phyloP scores from a whole-genome alignment of 139 green algal species.

The Eudorina sp. region DNA sequence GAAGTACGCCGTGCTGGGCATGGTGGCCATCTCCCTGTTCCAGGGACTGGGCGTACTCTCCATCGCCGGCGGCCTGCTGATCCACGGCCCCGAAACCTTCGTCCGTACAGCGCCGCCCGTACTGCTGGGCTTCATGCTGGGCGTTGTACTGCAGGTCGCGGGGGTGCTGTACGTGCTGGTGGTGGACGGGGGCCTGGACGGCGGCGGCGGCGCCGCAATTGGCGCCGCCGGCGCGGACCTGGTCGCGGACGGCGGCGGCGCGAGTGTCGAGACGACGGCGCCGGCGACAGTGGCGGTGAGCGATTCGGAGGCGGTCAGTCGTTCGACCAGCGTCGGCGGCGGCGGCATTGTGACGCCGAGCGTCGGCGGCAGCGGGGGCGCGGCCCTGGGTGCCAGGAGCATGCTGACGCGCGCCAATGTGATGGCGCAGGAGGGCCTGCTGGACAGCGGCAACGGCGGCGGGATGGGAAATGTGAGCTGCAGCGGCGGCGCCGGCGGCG shows the following conservation, averaged over 20 bases:
- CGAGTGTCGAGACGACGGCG: background rate
- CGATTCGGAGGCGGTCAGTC: slow-evolving; percentile 4
- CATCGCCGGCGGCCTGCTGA: slow-evolving; percentile 32
- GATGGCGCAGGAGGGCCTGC: slow-evolving; percentile 21
- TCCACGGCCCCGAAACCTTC: slow-evolving; percentile 18
- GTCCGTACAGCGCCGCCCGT: slow-evolving; percentile 20
- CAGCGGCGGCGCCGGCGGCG: background rate
- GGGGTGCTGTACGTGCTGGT: slow-evolving; percentile 42
- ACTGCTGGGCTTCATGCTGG: slow-evolving; percentile 47
- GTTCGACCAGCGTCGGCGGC: slow-evolving; percentile 21
- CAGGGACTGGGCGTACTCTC: slow-evolving; percentile 27
- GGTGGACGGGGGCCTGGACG: background rate
- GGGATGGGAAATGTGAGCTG: background rate
- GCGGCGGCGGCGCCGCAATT: background rate
- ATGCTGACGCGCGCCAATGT: slow-evolving; percentile 40
- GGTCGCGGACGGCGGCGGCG: background rate
- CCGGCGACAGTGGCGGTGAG: background rate
- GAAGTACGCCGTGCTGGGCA: slow-evolving; percentile 25
- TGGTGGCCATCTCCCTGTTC: slow-evolving; percentile 21
- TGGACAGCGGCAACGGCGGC: background rate
- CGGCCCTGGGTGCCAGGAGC: too few relatives aligned
- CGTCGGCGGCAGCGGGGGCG: background rate
- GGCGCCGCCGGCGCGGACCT: too few relatives aligned
- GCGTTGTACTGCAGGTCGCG: slow-evolving; percentile 48
- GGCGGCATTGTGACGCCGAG: background rate